Percentiles rank a stretch among this genome's conserved stretches.
These are phyloP conservation scores for Salvia splendens DNA, from an alignment of 257 asterid genomes.

Conservation along the genomic window DNA sequence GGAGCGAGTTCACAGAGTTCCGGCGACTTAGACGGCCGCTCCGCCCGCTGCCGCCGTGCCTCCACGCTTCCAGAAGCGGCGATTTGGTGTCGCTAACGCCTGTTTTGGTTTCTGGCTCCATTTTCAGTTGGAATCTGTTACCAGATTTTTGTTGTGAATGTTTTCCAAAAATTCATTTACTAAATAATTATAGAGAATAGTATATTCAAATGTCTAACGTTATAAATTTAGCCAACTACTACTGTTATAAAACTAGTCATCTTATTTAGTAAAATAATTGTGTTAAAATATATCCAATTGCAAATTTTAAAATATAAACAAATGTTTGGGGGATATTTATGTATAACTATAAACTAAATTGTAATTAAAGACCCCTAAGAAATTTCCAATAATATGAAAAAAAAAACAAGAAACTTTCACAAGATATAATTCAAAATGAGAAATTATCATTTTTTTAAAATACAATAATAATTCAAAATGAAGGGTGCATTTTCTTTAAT, in stretches of 20 bases:
- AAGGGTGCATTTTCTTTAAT: too few species aligned
- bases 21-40: slow-evolving; percentile 60
- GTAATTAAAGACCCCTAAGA: too few species aligned
- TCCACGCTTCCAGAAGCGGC: slow-evolving; percentile 51
- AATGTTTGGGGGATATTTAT: too few species aligned
- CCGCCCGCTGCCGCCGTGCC: slow-evolving; percentile 46
- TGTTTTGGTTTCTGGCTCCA: slow-evolving; percentile 36
- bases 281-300: too few species aligned
- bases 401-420: background rate
- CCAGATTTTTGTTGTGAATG: background rate
- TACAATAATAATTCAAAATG: too few species aligned
- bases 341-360: too few species aligned
- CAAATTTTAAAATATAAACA: too few species aligned
- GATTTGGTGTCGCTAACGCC: slow-evolving; percentile 36
- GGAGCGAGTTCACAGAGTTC: slow-evolving; percentile 65
- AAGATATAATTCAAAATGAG: too few species aligned
- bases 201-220: background rate
- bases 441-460: too few species aligned
- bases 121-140: slow-evolving; percentile 20
- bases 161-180: background rate
- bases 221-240: too few species aligned
- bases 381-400: too few species aligned
- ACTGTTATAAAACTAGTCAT: background rate
- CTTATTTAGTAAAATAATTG: too few species aligned
- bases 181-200: background rate